Conservation (phyloP, 1,284 basidiomycete genomes). For the Leccinum griseonigrum region DNA sequence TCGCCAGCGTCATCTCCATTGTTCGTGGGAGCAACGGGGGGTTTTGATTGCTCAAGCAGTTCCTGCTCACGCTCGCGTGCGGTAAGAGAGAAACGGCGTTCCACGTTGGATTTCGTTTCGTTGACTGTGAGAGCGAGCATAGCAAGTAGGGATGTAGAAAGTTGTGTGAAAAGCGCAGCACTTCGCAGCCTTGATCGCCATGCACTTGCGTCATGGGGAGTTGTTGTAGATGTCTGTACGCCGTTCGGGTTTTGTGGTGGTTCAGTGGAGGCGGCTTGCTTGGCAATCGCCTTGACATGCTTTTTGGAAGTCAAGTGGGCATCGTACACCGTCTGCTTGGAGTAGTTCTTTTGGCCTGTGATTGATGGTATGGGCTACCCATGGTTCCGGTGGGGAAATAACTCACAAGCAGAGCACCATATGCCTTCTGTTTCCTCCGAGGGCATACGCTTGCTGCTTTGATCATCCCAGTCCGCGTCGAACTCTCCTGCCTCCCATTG, state of each 20-base stretch:
- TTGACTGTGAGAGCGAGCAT: slow-evolving; percentile 68
- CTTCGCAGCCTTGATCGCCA: slow-evolving; percentile 61
- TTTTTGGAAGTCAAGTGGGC: slow-evolving; percentile 95
- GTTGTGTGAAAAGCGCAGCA: slow-evolving; percentile 72
- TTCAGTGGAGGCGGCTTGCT: slow-evolving; percentile 57
- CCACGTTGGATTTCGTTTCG: slow-evolving; percentile 95
- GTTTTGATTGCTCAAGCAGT: slow-evolving; percentile 78
- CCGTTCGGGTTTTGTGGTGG: slow-evolving; percentile 65
- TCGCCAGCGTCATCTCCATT: slow-evolving; percentile 54
- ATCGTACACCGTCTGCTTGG: slow-evolving; percentile 98
- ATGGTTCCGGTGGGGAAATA: slow-evolving; percentile 7
- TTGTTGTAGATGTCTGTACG: slow-evolving; percentile 31
- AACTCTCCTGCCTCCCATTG: slow-evolving; percentile 82
- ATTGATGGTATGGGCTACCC: slow-evolving; percentile 11
- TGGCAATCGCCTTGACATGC: slow-evolving; percentile 86
- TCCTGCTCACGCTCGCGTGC: slow-evolving; percentile 96
- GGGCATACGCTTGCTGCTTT: slow-evolving; percentile 35
- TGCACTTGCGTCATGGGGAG: slow-evolving; percentile 36
- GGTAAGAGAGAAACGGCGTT: slow-evolving; percentile 93
- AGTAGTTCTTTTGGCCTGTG: slow-evolving; percentile 86
- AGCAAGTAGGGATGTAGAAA: slow-evolving; percentile 66
- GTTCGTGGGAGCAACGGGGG: slow-evolving; percentile 55
- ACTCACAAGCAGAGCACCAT: slow-evolving; percentile 95
- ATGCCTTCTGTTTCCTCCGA: slow-evolving; percentile 61
- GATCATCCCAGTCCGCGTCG: slow-evolving; percentile 72